Evolutionary conservation across 176 grass and related monocot species (phyloP).

Genomic region (Aechmea fasciata): DNA sequence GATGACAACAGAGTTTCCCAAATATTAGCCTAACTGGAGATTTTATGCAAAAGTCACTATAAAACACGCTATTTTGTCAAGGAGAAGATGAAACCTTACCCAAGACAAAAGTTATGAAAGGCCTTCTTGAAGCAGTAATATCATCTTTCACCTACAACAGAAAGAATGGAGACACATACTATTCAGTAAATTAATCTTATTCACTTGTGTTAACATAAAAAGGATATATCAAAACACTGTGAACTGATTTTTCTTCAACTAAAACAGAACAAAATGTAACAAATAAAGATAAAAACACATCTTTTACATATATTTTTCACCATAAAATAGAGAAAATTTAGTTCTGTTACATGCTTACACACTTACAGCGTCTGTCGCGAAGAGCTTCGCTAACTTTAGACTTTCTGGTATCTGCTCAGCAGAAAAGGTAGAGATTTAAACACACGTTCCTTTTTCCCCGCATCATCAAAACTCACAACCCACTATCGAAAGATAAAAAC

Average conservation of each 20-base stretch:
- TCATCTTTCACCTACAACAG: conserved; percentile 27
- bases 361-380: conserved; percentile 12
- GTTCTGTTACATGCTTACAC: not conserved
- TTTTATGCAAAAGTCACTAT: not conserved
- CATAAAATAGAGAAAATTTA: not conserved
- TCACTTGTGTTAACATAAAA: not conserved
- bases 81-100: conserved; percentile 27
- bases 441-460: not conserved
- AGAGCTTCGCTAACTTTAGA: conserved; percentile 7
- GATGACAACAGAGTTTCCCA: not conserved
- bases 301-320: not conserved
- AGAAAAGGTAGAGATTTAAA: not conserved
- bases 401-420: conserved; percentile 10
- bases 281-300: not conserved
- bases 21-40: not conserved
- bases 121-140: conserved; percentile 8
- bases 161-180: not conserved
- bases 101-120: conserved; percentile 84
- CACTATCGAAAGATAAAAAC: too few species aligned
- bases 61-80: not conserved
- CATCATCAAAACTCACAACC: too few species aligned
- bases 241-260: not conserved
- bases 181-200: not conserved
- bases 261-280: not conserved
- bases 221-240: not conserved